These are phyloP conservation scores for Dysphania ambrosioides DNA, from an alignment of 148 eudicot genomes.

Conservation along the genomic window DNA sequence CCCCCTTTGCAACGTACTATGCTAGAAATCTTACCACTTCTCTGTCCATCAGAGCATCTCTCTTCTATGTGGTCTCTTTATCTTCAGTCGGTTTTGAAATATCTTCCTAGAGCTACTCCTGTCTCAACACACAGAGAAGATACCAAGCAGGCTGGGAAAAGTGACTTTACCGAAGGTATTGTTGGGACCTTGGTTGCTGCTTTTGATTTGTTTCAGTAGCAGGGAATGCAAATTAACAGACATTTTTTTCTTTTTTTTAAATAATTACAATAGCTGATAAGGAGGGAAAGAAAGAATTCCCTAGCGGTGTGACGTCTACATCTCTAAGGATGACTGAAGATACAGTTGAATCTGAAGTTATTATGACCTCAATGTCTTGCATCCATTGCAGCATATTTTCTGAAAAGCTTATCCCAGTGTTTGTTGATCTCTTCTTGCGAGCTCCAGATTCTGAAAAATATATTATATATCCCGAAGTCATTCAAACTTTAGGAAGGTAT, in stretches of 20 bases:
- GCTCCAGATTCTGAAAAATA: constrained; percentile 74
- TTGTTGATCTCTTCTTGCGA: constrained; percentile 66
- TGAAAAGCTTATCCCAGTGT: constrained; percentile 74
- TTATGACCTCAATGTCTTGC: constrained; percentile 18
- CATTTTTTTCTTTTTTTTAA: neutral
- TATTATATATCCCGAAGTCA: constrained; percentile 56
- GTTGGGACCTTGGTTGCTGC: constrained; percentile 14
- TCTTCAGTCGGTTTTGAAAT: constrained; percentile 54
- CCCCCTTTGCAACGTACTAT: constrained; percentile 83
- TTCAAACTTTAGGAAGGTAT: constrained; percentile 84
- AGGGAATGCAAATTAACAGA: neutral
- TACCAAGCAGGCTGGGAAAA: constrained; percentile 31
- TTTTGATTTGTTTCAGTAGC: neutral
- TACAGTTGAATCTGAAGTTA: constrained; percentile 30
- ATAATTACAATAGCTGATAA: constrained; percentile 35
- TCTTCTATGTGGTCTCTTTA: constrained; percentile 73
- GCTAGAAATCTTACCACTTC: constrained; percentile 69
- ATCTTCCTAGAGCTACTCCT: constrained; percentile 62
- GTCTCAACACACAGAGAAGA: constrained; percentile 41
- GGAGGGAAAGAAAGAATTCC: constrained; percentile 28
- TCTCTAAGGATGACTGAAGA: constrained; percentile 31
- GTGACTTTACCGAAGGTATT: constrained; percentile 39
- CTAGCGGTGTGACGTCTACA: constrained; percentile 37
- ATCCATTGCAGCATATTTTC: constrained; percentile 55
- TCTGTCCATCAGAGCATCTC: constrained; percentile 80